Conservation (phyloP, 2,329 filamentous ascomycete species). For the Colletotrichum lupini region DNA sequence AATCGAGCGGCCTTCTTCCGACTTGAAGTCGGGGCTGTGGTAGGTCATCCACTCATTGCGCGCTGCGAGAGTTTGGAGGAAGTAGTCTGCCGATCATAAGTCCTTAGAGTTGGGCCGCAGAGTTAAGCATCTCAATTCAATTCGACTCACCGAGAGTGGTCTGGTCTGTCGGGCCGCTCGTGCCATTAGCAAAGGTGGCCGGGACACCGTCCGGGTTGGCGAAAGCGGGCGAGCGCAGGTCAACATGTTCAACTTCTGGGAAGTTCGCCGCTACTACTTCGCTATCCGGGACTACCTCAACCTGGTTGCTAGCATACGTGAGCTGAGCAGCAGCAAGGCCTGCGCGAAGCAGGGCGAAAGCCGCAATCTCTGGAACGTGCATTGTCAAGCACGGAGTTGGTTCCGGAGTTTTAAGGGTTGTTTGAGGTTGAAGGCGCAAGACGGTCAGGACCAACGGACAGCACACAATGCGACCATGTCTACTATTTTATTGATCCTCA, state of each 20-base stretch:
- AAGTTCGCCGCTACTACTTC: conserved; percentile 37
- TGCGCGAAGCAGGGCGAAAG: conserved; percentile 35
- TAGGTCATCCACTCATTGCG: conserved; percentile 41
- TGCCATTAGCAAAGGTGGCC: conserved; percentile 41
- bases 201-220: conserved; percentile 38
- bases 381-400: conserved; percentile 2
- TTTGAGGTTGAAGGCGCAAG: not conserved
- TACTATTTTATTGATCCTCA: not conserved
- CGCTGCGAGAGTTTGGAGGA: conserved; percentile 38
- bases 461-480: not conserved
- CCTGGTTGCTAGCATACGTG: conserved; percentile 43
- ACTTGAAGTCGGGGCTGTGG: conserved; percentile 35
- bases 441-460: not conserved
- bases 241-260: conserved; percentile 26
- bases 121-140: too few species aligned
- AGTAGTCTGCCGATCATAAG: conserved; percentile 34
- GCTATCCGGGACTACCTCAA: conserved; percentile 37
- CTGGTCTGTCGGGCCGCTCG: conserved; percentile 42
- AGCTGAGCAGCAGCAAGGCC: conserved; percentile 37
- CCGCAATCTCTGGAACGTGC: conserved; percentile 7
- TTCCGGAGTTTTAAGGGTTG: not conserved
- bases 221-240: conserved; percentile 43
- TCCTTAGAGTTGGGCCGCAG: rapidly evolving
- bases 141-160: conserved; percentile 19
- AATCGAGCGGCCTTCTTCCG: conserved; percentile 40